Evolutionary conservation across 805 yeast genomes (phyloP), one percentile per base, ranked within the genome.

Genomic region (Kockiozyma suomiensis): DNA sequence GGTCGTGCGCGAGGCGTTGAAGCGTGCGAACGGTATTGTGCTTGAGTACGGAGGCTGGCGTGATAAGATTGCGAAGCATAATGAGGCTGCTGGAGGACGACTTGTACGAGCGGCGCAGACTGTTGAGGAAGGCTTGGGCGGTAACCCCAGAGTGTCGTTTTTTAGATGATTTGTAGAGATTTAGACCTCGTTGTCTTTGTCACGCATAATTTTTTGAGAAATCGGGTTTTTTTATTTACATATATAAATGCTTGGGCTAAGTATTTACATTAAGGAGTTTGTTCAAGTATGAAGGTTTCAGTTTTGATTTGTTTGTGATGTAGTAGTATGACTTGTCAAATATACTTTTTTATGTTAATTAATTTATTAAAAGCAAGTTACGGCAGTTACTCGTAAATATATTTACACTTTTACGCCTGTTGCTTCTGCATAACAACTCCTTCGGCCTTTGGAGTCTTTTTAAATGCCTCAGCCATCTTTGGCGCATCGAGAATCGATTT

Each of bases 61-160:
- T 48, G 66, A 70, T 8, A 80, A 76, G 66, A 68, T 84, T 51
- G 72, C 72, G 42, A 73, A 72, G 46, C 85, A 82, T 66, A 78
- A 82, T 68, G 78, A 76, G 45, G 46, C 68, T 7, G 73, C 85
- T 1, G 67, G 66, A 12, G 80, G 79, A 19, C 76, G 78, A 58
- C 77, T 84, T 62, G 67, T 66, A n/a, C 59, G 72, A 13, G 82
- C 80, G 13, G 70, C 80, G 19, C 83, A 81, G 12, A 59, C 61
- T 8, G 37, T 62, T 10, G 66, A 54, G 26, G 50, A 54, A 26
- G 66, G 60, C 6, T 49, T 61, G 21, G 65, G 65, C 37, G 41
- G 19, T 13, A 25, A 38, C 12, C 30, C 40, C 57, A 25, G 49
- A 33, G 26, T 26, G 28, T 32, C 12, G 54, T 37, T 54, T 42